Percentiles rank a stretch among this genome's conserved stretches.
Conservation (phyloP, 2,329 filamentous ascomycete genomes). For the Exophiala aquamarina region DNA sequence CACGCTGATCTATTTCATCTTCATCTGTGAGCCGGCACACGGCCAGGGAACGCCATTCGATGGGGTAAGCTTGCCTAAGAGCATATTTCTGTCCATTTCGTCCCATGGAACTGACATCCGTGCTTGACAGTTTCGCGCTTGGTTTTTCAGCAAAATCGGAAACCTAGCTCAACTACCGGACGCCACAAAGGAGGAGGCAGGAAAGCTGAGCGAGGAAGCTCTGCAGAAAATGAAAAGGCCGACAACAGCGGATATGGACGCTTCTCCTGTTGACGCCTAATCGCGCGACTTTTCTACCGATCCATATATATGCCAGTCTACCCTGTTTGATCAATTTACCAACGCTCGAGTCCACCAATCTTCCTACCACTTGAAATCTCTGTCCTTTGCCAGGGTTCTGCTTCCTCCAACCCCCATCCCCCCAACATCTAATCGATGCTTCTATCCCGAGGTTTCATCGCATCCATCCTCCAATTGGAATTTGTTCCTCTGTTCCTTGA, state of each 20-base stretch:
- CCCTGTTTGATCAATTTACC: no score
- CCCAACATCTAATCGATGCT: not conserved
- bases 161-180: slow-evolving; percentile 20
- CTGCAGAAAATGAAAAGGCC: slow-evolving; percentile 14
- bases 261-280: slow-evolving; percentile 7
- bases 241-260: not conserved
- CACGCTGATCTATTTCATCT: slow-evolving; percentile 26
- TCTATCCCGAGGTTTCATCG: no score
- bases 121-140: slow-evolving; percentile 16
- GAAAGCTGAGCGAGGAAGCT: slow-evolving; percentile 21
- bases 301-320: not conserved
- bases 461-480: no score
- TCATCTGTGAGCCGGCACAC: slow-evolving; percentile 24
- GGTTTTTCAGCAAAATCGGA: slow-evolving; percentile 24
- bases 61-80: slow-evolving; percentile 12
- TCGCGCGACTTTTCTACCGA: not conserved
- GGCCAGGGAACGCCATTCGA: slow-evolving; percentile 25
- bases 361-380: no score
- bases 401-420: no score
- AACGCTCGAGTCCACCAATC: no score
- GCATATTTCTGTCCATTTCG: not conserved
- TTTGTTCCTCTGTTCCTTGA: not conserved
- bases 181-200: slow-evolving; percentile 17
- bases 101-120: not conserved
- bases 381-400: no score